Evolutionary conservation across 805 yeast genomes (phyloP), one percentile per base, ranked within the genome.

Genomic region (Dipodascus albidus): DNA sequence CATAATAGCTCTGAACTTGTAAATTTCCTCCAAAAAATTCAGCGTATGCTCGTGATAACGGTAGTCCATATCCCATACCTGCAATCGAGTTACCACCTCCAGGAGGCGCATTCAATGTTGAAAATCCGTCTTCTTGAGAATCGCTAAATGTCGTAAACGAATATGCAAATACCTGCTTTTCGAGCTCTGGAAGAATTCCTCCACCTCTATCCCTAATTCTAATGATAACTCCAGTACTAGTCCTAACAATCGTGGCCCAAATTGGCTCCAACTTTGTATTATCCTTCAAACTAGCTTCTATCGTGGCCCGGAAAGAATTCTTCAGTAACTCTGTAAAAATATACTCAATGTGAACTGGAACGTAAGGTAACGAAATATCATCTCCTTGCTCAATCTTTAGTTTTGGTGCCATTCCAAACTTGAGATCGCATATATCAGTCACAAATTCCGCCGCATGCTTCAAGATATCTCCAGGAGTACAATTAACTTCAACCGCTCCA

Each of bases 1-100:
- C 91, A 67, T 77, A 77, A 55, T 84, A 75, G 50, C 84, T 80
- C 64, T 85, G 88, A 24, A 87, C 72, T 55, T 80, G 80, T 51
- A 87, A 73, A 49, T 72, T 73, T 1, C 93, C 93, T 47, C 83
- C 84, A 64, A 85, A 84, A 64, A 83, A 75, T 62, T 81, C 85
- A 27, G 84, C 80, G 61, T 85, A 85, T 0, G 87, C 84, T 60
- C 80, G 72, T 56, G 90, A 85, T 57, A 91, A 71, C 3, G 98
- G 98, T 53, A 91, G 68, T 0, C 99, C 99, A 64, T 88, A 91
- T 0, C 98, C 98, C 86, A 93, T 85, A 0, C 99, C 99, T 0
- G 97, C 96, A 35, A 91, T 78, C 21, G 76, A 75, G 48, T 74
- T 73, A 1, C 86, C 84, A 1, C 83, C 83, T 1, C 89, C 90